Evolutionary conservation across 768 basidiomycete species (phyloP).

Genomic region (Mycena rebaudengoi): DNA sequence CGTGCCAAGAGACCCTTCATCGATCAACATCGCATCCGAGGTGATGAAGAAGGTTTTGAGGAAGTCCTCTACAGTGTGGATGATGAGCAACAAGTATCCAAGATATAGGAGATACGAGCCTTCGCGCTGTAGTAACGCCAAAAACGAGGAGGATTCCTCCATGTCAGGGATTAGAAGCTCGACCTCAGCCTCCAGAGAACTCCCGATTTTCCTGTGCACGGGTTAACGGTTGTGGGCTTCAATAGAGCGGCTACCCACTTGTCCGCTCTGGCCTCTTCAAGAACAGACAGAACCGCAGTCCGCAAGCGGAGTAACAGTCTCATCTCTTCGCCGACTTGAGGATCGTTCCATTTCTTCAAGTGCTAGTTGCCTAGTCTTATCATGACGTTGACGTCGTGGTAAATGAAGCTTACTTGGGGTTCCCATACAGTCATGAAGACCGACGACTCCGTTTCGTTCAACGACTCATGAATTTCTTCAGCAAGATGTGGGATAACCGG

Average conservation of each 20-base stretch:
- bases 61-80: conserved; percentile 60
- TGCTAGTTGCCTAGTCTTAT: no score
- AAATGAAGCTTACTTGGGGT: conserved; percentile 68
- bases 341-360: conserved; percentile 73
- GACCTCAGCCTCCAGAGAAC: conserved; percentile 81
- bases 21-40: conserved; percentile 68
- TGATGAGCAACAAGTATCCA: background rate
- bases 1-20: conserved; percentile 52
- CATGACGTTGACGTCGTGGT: no score
- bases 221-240: background rate
- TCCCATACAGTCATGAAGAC: conserved; percentile 80
- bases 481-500: conserved; percentile 92
- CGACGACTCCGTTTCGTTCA: conserved; percentile 52
- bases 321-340: conserved; percentile 69
- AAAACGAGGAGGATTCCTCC: conserved; percentile 29
- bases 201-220: conserved; percentile 66
- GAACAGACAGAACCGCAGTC: conserved; percentile 63
- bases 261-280: conserved; percentile 79
- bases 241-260: conserved; percentile 59
- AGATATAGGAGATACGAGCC: conserved; percentile 36
- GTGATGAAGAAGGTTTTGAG: conserved; percentile 84
- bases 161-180: conserved; percentile 61
- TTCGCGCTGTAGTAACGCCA: conserved; percentile 51
- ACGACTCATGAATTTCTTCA: conserved; percentile 79
- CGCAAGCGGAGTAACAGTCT: conserved; percentile 66